phyloP scores from a whole-genome alignment of 768 basidiomycete genomes.

The Leccinellum luteum region DNA sequence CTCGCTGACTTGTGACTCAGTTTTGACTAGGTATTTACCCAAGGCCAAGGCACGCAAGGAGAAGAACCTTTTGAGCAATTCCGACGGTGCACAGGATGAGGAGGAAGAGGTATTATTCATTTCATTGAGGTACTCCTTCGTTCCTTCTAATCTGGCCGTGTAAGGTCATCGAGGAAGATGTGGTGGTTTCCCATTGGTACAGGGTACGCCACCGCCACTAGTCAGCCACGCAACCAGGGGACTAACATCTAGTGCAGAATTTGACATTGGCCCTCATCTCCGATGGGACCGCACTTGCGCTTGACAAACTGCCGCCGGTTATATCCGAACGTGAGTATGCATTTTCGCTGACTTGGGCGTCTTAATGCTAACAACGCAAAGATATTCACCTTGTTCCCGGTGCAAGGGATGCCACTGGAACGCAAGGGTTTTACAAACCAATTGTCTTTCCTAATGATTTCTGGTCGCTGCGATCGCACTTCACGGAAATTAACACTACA shows the following conservation, averaged over 20 bases:
- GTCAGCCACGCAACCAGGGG: background rate
- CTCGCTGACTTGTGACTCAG: slow-evolving; percentile 37
- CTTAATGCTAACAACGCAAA: slow-evolving; percentile 27
- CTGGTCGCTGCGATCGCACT: slow-evolving; percentile 84
- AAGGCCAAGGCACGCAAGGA: slow-evolving; percentile 72
- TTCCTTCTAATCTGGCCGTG: slow-evolving; percentile 7
- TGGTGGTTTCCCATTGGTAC: slow-evolving; percentile 85
- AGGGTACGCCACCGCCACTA: slow-evolving; percentile 40
- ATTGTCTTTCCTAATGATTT: slow-evolving; percentile 94
- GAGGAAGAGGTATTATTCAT: slow-evolving; percentile 49
- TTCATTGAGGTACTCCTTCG: slow-evolving; percentile 4
- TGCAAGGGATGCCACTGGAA: slow-evolving; percentile 61
- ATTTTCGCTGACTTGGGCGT: background rate
- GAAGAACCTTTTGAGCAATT: slow-evolving; percentile 68
- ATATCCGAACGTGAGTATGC: slow-evolving; percentile 56
- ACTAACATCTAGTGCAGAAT: slow-evolving; percentile 50
- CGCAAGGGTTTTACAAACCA: slow-evolving; percentile 76
- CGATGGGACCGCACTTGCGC: slow-evolving; percentile 56
- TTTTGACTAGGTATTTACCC: slow-evolving; percentile 81
- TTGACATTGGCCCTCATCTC: slow-evolving; percentile 84
- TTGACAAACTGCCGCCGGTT: slow-evolving; percentile 54
- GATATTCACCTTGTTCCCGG: slow-evolving; percentile 63
- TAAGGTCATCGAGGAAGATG: slow-evolving; percentile 42
- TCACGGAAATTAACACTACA: slow-evolving; percentile 82
- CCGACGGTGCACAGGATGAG: slow-evolving; percentile 40